Base-by-base conservation (phyloP, 225 moss, liverwort and hornwort genomes). In the Neckera pumila region DNA sequence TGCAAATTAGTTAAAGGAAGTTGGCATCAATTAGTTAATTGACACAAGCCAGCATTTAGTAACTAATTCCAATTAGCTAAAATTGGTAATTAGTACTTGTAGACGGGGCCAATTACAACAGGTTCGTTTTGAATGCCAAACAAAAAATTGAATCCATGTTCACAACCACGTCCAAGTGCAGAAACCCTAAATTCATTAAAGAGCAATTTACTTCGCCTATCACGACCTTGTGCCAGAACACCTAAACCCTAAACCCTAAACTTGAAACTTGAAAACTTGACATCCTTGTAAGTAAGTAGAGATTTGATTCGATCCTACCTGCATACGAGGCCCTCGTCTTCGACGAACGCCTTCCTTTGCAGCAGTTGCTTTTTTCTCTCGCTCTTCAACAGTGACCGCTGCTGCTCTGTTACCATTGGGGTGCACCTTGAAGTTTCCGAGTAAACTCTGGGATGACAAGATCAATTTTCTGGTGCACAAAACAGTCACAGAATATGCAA, bases 341-440 rank as follows among this genome's bases (percentile, higher is more conserved):
- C 95, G 91, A 69, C 95, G 92, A 9, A 95, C 93, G 23, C 91
- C 93, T 69, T 93, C 95, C 91, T 93, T 93, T 28, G 95, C 92
- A 87, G 84, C 89, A 17, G 19, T 34, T 21, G 88, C 89, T 89
- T 91, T 91, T 59, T 85, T 88, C 89, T 89, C 93, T 56, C 90
- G 87, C 53, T 93, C 92, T 76, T 90, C 91, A 77, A 89, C 76
- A 66, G 78, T 86, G 54, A 60, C 75, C 79, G 34, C 67, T 34
- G 65, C 85, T 62, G 69, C 84, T 88, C 25, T 74, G 64, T 77
- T 83, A 61, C 88, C 85, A 71, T 87, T 76, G 80, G 73, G 23
- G 62, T 83, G 77, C 71, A 76, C 70, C 22, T 66, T 38, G 81
- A 62, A 59, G 38, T 72, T 80, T 69, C 80, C 86, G 6, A 87